These are phyloP conservation scores for Plantago coronopus DNA, from an alignment of 305 asterid genomes.

Conservation along the genomic window DNA sequence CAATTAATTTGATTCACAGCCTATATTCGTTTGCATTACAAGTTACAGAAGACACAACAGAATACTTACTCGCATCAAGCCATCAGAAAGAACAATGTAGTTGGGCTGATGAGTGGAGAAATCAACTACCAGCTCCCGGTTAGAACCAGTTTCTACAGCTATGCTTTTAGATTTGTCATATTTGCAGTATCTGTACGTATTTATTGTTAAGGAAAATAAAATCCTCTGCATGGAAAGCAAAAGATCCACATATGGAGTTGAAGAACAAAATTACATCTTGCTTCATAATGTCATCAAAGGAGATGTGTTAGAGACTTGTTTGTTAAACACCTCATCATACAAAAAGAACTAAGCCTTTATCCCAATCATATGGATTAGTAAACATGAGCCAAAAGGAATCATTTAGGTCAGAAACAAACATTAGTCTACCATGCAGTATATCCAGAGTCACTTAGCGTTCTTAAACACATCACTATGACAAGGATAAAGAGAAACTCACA, in stretches of 20 bases:
- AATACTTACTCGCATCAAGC: slow-evolving; percentile 83
- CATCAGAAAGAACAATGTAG: slow-evolving; percentile 74
- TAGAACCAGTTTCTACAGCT: slow-evolving; percentile 65
- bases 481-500: no score
- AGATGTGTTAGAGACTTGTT: no score
- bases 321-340: no score
- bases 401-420: no score
- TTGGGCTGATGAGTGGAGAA: slow-evolving; percentile 59
- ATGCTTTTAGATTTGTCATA: slow-evolving; percentile 40
- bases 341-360: no score
- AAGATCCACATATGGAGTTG: not conserved
- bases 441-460: no score
- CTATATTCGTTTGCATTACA: not conserved
- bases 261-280: no score
- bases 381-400: no score
- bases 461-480: no score
- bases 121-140: slow-evolving; percentile 64
- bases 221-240: not conserved
- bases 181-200: slow-evolving; percentile 84
- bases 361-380: no score
- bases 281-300: no score
- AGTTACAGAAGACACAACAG: not conserved
- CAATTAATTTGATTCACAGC: not conserved
- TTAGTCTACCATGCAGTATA: no score
- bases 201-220: slow-evolving; percentile 44